A percentile compares a stretch with the other conserved stretches of the same genome.
Conservation (phyloP, 768 basidiomycete genomes). For the Rhizopogon rudus region DNA sequence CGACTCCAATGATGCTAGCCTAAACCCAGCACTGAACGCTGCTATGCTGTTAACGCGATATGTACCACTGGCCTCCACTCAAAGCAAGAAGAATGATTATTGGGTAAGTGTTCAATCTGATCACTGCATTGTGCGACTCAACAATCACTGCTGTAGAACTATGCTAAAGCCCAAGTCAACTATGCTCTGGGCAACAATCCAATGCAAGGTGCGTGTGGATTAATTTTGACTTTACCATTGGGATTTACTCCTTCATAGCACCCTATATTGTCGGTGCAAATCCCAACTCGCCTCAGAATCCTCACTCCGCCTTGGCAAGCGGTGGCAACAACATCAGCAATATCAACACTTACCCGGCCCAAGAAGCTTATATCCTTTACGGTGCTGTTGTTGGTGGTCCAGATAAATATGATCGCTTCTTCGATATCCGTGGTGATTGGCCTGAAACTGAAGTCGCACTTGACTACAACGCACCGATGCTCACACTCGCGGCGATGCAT, state of each 20-base stretch:
- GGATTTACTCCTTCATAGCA: conserved; percentile 3
- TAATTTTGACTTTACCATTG: background rate
- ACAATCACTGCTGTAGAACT: conserved; percentile 39
- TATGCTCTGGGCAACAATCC: conserved; percentile 88
- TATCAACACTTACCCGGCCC: conserved; percentile 67
- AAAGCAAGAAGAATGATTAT: conserved; percentile 55
- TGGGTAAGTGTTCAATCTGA: conserved; percentile 32
- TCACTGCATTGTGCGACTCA: background rate
- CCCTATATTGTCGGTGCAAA: conserved; percentile 82
- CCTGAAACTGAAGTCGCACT: conserved; percentile 86
- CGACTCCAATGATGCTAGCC: conserved; percentile 72
- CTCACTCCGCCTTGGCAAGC: conserved; percentile 85
- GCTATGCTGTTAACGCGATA: conserved; percentile 82
- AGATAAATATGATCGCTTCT: conserved; percentile 67
- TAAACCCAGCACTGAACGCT: conserved; percentile 84
- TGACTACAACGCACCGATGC: conserved; percentile 86
- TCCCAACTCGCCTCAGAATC: conserved; percentile 87
- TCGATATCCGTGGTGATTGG: conserved; percentile 87
- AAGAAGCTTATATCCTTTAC: conserved; percentile 76
- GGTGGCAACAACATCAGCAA: conserved; percentile 68
- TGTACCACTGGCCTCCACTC: conserved; percentile 63
- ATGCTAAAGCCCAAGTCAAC: conserved; percentile 72
- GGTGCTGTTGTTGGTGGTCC: conserved; percentile 91
- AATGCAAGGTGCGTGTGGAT: conserved; percentile 59
- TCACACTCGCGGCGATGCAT: conserved; percentile 80